Evolutionary conservation across 1,139 yeast species (phyloP).

Genomic region (Lodderomyces beijingensis): DNA sequence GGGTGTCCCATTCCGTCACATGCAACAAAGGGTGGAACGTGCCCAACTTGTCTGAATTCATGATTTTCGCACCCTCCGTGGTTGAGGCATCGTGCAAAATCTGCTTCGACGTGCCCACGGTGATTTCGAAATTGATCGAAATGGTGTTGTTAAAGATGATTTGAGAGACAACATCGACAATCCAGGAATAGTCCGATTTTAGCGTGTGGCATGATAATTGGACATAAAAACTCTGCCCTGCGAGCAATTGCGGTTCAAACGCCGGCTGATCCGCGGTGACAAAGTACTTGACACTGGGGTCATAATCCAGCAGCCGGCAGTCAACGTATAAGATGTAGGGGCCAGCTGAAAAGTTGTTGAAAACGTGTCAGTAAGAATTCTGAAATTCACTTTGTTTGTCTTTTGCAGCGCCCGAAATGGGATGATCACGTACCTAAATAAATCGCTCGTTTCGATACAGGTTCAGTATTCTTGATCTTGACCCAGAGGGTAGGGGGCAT

Average conservation of each 20-base stretch:
- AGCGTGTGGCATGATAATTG: constrained; percentile 38
- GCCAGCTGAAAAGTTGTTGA: no score
- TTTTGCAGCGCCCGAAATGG: background rate
- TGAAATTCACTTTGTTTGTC: background rate
- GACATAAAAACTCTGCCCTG: constrained; percentile 58
- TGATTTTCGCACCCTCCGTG: constrained; percentile 22
- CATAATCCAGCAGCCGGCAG: constrained; percentile 61
- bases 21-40: constrained; percentile 21
- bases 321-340: constrained; percentile 89
- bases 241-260: constrained; percentile 63
- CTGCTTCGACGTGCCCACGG: constrained; percentile 50
- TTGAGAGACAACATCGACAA: constrained; percentile 82
- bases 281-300: constrained; percentile 48
- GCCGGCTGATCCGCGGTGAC: constrained; percentile 66
- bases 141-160: constrained; percentile 71
- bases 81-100: constrained; percentile 32
- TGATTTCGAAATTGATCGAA: constrained; percentile 64
- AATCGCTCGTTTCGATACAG: constrained; percentile 78
- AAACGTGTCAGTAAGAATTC: no score
- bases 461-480: constrained; percentile 69
- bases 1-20: constrained; percentile 56
- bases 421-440: constrained; percentile 35
- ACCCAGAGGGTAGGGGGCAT: constrained; percentile 45
- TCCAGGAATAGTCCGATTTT: constrained; percentile 58
- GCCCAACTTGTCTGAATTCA: constrained; percentile 30